Base-by-base conservation (phyloP, 1,284 basidiomycete genomes). In the Irpex rosettiformis region DNA sequence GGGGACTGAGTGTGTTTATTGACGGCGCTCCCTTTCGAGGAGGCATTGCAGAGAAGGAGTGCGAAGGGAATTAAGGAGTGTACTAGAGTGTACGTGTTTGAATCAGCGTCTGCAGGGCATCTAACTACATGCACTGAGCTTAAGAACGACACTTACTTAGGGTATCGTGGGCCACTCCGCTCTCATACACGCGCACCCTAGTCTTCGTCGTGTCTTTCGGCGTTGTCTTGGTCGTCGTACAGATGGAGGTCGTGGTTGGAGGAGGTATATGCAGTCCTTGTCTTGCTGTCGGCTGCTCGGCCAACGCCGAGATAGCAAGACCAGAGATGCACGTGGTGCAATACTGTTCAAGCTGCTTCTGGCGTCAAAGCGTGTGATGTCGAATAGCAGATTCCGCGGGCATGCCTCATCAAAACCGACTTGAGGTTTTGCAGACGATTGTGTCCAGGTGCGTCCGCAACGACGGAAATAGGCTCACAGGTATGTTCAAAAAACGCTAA, bases 1-100 rank as follows among this genome's bases (percentile, higher is more conserved):
- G 67, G 8, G 70, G 70, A 54, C 69, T 69, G 57, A 72, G 58
- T 21, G 67, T 66, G 61, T 68, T 70, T 53, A 66, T 58, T 58
- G 64, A 61, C 54, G 64, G 64, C 52, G 60, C 61, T 51, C 63
- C 66, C 48, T 68, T 67, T 52, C 68, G 68, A 30, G 64, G 55
- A 51, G 65, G 62, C 70, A 72, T 72, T 48, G 25, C 52, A 51
- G 49, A 7, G 33, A 51, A 51, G 48, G 48, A 27, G 53, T 33
- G 57, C 21, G 29, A 54, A 24, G 49, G 28, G 29, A 42, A 42
- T 54, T 37, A 54, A 54, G 13, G 52, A 54, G 30, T 42, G 52
- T 18, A 25, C 37, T 42, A 21, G 10, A 16, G 10, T 27, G 21
- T 33, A 40, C 30, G 52, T 37, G 29, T 22, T 54, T 42, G 22